phyloP scores from a whole-genome alignment of 2,329 filamentous ascomycete genomes.

The Penicillium palitans region DNA sequence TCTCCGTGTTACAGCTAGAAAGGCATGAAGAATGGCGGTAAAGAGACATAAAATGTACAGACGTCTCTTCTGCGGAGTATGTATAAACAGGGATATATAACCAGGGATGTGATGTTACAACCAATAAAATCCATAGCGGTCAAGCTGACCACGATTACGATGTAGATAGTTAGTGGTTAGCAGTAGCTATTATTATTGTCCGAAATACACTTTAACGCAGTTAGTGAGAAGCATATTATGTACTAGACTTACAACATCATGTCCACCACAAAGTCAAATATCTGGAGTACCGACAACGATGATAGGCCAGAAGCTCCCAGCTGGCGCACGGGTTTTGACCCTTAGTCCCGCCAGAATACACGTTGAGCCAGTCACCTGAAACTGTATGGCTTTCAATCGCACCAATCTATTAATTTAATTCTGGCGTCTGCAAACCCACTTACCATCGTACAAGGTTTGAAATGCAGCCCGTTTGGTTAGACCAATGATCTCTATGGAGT shows the following conservation, averaged over 20 bases:
- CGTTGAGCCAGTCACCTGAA: conserved; percentile 6
- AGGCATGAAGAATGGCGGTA: background rate
- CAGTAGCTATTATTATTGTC: background rate
- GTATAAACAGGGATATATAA: background rate
- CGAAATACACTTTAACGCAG: background rate
- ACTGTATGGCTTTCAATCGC: conserved; percentile 4
- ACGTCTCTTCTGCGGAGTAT: background rate
- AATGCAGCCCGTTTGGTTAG: conserved; percentile 12
- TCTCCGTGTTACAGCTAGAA: background rate
- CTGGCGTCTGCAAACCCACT: conserved; percentile 6
- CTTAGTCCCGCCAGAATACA: conserved; percentile 3
- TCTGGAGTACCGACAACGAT: conserved; percentile 7
- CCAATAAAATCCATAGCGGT: background rate
- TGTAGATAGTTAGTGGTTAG: background rate
- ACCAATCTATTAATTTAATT: conserved; percentile 2
- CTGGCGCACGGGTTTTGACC: conserved; percentile 5
- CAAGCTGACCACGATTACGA: background rate
- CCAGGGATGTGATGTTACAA: background rate
- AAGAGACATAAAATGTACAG: background rate
- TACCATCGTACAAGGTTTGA: background rate
- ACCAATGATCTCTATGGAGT: conserved; percentile 20
- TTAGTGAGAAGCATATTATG: background rate
- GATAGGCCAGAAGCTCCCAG: conserved; percentile 3
- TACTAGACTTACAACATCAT: background rate
- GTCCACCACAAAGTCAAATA: conserved; percentile 5